phyloP scores from a whole-genome alignment of 352 stramenopile species.

The Globisporangium canariense region DNA sequence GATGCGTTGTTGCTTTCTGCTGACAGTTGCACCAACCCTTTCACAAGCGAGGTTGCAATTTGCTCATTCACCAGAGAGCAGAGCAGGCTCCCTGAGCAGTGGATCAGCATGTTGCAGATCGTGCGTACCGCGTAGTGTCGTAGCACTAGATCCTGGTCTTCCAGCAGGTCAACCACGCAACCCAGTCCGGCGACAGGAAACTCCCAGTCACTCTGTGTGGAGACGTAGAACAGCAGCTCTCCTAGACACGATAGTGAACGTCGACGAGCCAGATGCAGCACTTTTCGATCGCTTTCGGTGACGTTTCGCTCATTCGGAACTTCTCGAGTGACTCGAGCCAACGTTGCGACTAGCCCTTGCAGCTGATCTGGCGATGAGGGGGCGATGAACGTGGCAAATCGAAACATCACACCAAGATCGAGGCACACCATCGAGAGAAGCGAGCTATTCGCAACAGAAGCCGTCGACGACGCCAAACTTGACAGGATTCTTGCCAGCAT shows the following conservation, averaged over 20 bases:
- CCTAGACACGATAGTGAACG: slow-evolving; percentile 50
- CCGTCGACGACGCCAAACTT: background rate
- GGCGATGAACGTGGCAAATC: slow-evolving; percentile 68
- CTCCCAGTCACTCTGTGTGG: slow-evolving; percentile 48
- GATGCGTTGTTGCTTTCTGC: slow-evolving; percentile 3
- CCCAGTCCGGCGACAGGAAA: slow-evolving; percentile 30
- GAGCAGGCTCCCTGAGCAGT: slow-evolving; percentile 29
- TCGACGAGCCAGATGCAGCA: slow-evolving; percentile 5
- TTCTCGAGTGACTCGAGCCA: slow-evolving; percentile 23
- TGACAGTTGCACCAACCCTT: slow-evolving; percentile 24
- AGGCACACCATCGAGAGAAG: slow-evolving; percentile 46
- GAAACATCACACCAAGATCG: slow-evolving; percentile 65
- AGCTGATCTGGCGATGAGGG: slow-evolving; percentile 56
- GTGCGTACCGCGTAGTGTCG: slow-evolving; percentile 59
- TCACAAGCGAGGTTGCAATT: slow-evolving; percentile 30
- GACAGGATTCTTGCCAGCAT: slow-evolving; percentile 57
- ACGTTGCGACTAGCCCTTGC: slow-evolving; percentile 37
- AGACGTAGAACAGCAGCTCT: slow-evolving; percentile 73
- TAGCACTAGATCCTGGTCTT: slow-evolving; percentile 34
- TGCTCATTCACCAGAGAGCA: slow-evolving; percentile 40
- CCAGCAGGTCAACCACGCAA: slow-evolving; percentile 34
- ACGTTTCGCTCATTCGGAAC: background rate
- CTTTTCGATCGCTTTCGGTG: background rate
- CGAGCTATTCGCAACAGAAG: background rate
- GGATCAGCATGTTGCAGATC: slow-evolving; percentile 65